phyloP scores from a whole-genome alignment of 768 basidiomycete genomes.

The Kwoniella mangroviensis region DNA sequence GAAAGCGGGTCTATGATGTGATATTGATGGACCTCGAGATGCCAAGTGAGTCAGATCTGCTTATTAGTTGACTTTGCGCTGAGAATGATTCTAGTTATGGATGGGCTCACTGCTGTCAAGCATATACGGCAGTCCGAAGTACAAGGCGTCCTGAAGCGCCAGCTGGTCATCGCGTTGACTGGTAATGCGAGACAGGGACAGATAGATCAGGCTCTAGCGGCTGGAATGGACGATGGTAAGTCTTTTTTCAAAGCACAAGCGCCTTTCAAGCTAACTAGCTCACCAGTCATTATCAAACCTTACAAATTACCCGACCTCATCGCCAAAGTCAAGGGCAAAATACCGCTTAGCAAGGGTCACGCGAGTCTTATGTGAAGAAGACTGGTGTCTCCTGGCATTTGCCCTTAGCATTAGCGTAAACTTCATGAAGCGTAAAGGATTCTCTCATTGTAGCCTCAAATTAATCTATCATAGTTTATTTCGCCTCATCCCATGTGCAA shows the following conservation, averaged over 20 bases:
- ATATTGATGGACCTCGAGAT: constrained; percentile 46
- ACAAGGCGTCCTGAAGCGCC: constrained; percentile 17
- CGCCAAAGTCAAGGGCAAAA: constrained; percentile 10
- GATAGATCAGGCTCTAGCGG: constrained; percentile 44
- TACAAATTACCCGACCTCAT: constrained; percentile 31
- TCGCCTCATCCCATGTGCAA: not conserved
- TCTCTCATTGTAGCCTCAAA: no score
- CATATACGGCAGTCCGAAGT: constrained; percentile 32
- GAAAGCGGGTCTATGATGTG: constrained; percentile 26
- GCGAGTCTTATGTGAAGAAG: not conserved
- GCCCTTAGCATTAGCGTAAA: no score
- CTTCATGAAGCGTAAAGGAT: no score
- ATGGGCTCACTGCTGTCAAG: constrained; percentile 41
- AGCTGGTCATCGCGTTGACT: constrained; percentile 44
- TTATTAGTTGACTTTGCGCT: not conserved
- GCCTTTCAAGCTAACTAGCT: constrained; percentile 1
- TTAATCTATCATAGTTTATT: no score
- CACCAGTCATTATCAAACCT: constrained; percentile 40
- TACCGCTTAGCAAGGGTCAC: not conserved
- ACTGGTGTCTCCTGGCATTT: no score
- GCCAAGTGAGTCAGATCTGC: constrained; percentile 28
- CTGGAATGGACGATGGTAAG: constrained; percentile 50
- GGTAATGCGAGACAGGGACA: constrained; percentile 51
- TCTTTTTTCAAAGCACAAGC: not conserved
- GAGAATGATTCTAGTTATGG: constrained; percentile 34